Percentiles rank a stretch among this genome's conserved stretches.
These are phyloP conservation scores for Carex arenaria DNA, from an alignment of 202 grass and related monocot species.

Conservation along the genomic window DNA sequence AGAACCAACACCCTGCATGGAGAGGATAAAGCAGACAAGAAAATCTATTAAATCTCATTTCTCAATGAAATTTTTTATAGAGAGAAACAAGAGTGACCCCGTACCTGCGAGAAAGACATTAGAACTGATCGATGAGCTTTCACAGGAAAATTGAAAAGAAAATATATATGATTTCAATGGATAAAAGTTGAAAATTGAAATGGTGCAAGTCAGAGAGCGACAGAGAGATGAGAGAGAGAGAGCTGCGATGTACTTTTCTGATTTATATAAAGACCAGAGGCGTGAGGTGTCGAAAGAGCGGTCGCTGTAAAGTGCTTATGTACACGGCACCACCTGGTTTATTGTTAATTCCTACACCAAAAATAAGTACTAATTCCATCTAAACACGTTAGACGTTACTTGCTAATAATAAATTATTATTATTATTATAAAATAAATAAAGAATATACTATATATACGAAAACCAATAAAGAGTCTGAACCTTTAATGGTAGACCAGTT, in stretches of 20 bases:
- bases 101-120: slow-evolving; percentile 21
- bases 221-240: not conserved
- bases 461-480: not conserved
- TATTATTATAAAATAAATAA: not conserved
- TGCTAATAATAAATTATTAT: not conserved
- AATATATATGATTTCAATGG: not conserved
- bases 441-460: not conserved
- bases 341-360: not conserved
- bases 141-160: not conserved
- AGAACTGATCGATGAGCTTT: not conserved
- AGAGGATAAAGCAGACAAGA: not conserved
- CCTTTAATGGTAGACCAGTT: not conserved
- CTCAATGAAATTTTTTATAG: not conserved
- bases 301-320: not conserved
- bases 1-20: slow-evolving; percentile 9
- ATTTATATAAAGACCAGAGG: not conserved
- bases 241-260: not conserved
- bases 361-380: not conserved
- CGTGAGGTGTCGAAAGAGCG: not conserved
- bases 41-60: not conserved
- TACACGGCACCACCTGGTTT: not conserved
- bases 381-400: not conserved
- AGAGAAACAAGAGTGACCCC: not conserved
- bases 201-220: slow-evolving; percentile 18
- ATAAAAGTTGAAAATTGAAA: not conserved